Evolutionary conservation across 176 grass and related monocot genomes (phyloP).

Genomic region (Aegilops tauschii): DNA sequence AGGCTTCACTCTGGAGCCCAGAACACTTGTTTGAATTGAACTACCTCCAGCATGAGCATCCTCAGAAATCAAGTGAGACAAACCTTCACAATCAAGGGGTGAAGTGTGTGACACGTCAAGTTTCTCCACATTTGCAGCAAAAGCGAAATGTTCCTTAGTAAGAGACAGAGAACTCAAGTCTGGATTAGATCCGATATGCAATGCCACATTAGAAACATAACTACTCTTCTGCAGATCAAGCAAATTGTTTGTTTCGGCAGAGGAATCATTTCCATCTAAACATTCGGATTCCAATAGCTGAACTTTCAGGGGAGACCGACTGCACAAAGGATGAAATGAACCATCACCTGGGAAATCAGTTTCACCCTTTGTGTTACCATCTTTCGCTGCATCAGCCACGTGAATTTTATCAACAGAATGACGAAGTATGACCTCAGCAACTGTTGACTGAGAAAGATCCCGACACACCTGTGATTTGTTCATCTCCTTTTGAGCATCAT

Average conservation of each 20-base stretch:
- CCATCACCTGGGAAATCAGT: conserved; percentile 14
- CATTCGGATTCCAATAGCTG: conserved; percentile 26
- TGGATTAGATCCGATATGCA: conserved; percentile 21
- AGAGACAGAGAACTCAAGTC: conserved; percentile 14
- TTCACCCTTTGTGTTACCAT: conserved; percentile 30
- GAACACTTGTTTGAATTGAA: conserved; percentile 26
- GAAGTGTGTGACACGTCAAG: neutral
- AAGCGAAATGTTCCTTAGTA: conserved; percentile 14
- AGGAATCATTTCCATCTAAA: neutral
- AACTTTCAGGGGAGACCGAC: conserved; percentile 2
- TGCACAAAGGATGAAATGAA: conserved; percentile 18
- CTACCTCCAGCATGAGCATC: conserved; percentile 13
- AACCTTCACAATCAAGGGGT: conserved; percentile 12
- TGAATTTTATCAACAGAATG: conserved; percentile 20
- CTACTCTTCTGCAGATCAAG: conserved; percentile 22
- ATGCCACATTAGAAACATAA: conserved; percentile 32
- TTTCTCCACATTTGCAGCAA: conserved; percentile 27
- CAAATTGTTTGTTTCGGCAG: conserved; percentile 38
- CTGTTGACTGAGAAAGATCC: conserved; percentile 2
- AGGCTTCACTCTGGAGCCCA: conserved; percentile 24
- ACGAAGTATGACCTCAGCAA: conserved; percentile 14
- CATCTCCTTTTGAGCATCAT: conserved; percentile 31
- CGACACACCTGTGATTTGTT: conserved; percentile 9
- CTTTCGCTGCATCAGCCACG: conserved; percentile 14
- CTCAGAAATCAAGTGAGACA: conserved; percentile 22